Base-by-base conservation (phyloP, 78 protist species). In the Dictyostelium intermedium region DNA sequence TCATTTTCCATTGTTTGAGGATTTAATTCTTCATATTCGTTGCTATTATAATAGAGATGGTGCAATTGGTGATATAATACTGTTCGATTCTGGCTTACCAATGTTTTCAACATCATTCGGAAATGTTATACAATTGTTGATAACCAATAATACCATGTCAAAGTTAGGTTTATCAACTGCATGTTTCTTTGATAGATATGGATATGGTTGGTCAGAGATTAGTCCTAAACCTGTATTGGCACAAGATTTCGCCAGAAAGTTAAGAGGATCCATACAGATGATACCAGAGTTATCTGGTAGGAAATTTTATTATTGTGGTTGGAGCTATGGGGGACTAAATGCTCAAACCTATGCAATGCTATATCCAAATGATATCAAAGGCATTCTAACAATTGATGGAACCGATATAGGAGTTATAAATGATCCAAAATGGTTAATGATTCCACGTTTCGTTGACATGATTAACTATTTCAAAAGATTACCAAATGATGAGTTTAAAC, bases 161-260 rank as follows among this genome's bases (percentile, higher is more conserved):
- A 32, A 20, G 3, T 37, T 74, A 9, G 72, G 72, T 41, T 30
- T 86, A 56, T 18, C 25, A 20, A 74, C 63, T 2, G 92, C 83
- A 1, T 86, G 92, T 61, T 74, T 86, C 39, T 56, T 86, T 41
- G 92, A 86, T 77, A 5, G 92, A 27, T 86, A 77, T 61, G 92
- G 92, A 2, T 77, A 77, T 18, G 92, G 92, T 37, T 77, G 74
- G 74, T 77, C 85, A 14, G 79, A 86, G 27, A 39, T 60, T 14
- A 16, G 84, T 7, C 92, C 92, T 53, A 13, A 77, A 3, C 37
- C 92, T 1, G 9, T 86, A 1, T 25, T 9, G 18, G 3, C 80
- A 11, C n/a, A 70, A 13, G 79, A 50, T 9, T 70, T 60, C 20
- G 78, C 45, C 4, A 20, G n/a, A 41, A 27, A 37, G 2, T 56